Percentiles rank a stretch among this genome's conserved stretches.
These are phyloP conservation scores for Lippia alba DNA, from an alignment of 305 asterid genomes.

Conservation along the genomic window DNA sequence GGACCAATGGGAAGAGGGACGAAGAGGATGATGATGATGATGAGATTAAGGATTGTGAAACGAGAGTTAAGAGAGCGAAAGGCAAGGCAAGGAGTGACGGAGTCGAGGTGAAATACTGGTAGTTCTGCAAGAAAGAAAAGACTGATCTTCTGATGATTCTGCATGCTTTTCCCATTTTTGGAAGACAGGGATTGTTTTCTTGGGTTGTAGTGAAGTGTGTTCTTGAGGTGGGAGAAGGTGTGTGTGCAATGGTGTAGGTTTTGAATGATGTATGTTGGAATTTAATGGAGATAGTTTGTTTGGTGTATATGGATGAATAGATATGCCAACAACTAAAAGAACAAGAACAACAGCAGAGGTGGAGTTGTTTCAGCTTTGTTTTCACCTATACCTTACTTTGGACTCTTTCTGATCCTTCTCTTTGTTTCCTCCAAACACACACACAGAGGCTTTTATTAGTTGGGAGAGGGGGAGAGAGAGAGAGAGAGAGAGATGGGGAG, in stretches of 20 bases:
- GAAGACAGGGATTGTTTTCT: conserved; percentile 33
- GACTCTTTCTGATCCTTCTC: conserved; percentile 34
- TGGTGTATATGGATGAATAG: conserved; percentile 43
- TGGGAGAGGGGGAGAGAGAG: conserved; percentile 3
- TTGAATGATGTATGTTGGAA: neutral
- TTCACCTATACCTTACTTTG: conserved; percentile 46
- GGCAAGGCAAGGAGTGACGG: conserved; percentile 70
- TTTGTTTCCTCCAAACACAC: conserved; percentile 42
- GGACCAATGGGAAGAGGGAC: conserved; percentile 42
- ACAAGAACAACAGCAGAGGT: conserved; percentile 36
- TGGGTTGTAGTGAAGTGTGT: neutral
- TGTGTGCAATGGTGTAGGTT: neutral
- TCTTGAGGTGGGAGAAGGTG: neutral
- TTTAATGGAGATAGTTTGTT: conserved; percentile 24
- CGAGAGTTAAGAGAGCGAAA: conserved; percentile 59
- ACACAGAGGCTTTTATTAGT: conserved; percentile 20
- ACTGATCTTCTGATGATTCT: conserved; percentile 64
- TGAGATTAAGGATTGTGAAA: conserved; percentile 47
- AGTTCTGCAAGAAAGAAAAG: conserved; percentile 64
- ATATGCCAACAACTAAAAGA: conserved; percentile 64
- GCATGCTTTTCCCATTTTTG: conserved; percentile 48
- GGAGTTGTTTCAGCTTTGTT: conserved; percentile 55
- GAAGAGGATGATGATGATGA: conserved; percentile 54
- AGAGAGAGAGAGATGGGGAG: neutral
- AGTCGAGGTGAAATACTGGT: conserved; percentile 60